A percentile compares a stretch with the other conserved stretches of the same genome.
Conservation (phyloP, 2,329 filamentous ascomycete species). For the Lojkania enalia region DNA sequence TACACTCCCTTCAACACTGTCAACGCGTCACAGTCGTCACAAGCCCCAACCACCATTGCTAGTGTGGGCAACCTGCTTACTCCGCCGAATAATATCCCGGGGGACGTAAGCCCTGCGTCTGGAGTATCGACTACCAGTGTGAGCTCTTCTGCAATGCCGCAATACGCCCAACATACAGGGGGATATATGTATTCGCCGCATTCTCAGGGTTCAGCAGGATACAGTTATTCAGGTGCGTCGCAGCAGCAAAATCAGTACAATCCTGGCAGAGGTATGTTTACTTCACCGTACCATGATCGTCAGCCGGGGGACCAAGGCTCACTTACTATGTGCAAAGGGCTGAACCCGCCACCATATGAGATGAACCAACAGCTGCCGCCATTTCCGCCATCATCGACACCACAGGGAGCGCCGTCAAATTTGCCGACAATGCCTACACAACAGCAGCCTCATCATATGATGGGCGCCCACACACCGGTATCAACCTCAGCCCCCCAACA, state of each 20-base stretch:
- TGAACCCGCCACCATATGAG: constrained; percentile 70
- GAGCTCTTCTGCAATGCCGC: constrained; percentile 60
- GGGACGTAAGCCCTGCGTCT: constrained; percentile 65
- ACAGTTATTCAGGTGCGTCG: constrained; percentile 49
- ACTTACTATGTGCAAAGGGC: constrained; percentile 63
- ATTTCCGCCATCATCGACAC: constrained; percentile 61
- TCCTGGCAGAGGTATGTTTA: constrained; percentile 55
- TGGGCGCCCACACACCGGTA: constrained; percentile 49
- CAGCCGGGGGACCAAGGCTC: constrained; percentile 59
- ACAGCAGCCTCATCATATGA: constrained; percentile 52
- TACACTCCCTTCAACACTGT: constrained; percentile 50
- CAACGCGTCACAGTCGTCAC: constrained; percentile 50
- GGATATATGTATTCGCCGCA: constrained; percentile 63
- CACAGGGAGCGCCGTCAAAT: constrained; percentile 58
- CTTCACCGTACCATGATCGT: constrained; percentile 56
- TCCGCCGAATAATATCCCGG: constrained; percentile 61
- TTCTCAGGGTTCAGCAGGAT: constrained; percentile 62
- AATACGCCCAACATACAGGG: constrained; percentile 52
- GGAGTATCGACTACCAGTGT: constrained; percentile 64
- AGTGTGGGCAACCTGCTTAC: constrained; percentile 66
- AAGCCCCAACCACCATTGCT: constrained; percentile 51
- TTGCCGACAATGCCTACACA: constrained; percentile 51
- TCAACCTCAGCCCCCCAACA: constrained; percentile 44
- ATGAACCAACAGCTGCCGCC: constrained; percentile 62
- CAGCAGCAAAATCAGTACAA: constrained; percentile 14